These are phyloP conservation scores for Leucocoprinus sp. DNA, from an alignment of 768 basidiomycete species.

Conservation along the genomic window DNA sequence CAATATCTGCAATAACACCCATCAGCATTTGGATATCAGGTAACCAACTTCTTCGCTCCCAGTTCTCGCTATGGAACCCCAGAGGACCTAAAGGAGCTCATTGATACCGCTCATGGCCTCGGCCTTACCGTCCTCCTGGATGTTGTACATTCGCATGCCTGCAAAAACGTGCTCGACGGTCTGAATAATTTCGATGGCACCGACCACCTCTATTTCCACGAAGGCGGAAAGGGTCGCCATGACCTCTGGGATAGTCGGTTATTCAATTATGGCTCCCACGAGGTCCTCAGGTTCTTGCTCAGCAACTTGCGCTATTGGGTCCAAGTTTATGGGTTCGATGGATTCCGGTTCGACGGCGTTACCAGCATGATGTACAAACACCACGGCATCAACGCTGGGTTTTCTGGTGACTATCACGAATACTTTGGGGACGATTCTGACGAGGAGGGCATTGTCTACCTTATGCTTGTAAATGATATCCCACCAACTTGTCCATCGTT, in stretches of 20 bases:
- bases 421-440: constrained; percentile 89
- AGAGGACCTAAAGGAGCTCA: constrained; percentile 90
- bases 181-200: constrained; percentile 96
- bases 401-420: constrained; percentile 97
- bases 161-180: constrained; percentile 95
- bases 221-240: constrained; percentile 82
- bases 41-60: constrained; percentile 95
- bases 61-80: constrained; percentile 95
- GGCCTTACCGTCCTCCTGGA: constrained; percentile 92
- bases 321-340: constrained; percentile 93
- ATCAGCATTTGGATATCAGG: constrained; percentile 94
- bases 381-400: constrained; percentile 96
- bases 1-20: no score
- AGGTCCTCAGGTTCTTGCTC: constrained; percentile 89
- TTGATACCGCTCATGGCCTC: constrained; percentile 92
- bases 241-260: constrained; percentile 97
- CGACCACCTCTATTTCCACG: constrained; percentile 96
- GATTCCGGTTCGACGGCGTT: constrained; percentile 97
- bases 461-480: constrained; percentile 77
- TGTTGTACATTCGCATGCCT: constrained; percentile 96
- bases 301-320: constrained; percentile 95
- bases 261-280: constrained; percentile 94
- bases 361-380: constrained; percentile 99
- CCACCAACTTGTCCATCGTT: neutral
- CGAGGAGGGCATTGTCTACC: constrained; percentile 84